Evolutionary conservation across 2,329 filamentous ascomycete genomes (phyloP), one percentile per base, ranked within the genome.

Genomic region (Monosporascus cannonballus): DNA sequence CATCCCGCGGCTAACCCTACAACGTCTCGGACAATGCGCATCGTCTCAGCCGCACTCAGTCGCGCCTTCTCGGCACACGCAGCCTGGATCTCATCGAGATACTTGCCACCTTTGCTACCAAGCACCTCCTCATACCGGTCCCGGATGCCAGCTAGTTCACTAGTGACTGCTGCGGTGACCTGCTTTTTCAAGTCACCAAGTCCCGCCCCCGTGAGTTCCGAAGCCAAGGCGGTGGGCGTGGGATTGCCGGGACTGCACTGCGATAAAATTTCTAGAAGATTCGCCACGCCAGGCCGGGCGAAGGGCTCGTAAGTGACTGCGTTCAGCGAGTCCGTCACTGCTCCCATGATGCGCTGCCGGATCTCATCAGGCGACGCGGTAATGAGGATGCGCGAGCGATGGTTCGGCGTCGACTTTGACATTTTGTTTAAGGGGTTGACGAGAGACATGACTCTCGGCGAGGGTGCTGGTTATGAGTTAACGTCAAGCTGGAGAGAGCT

Each of bases 401-500:
- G 76, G 59, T 88, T 82, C 0, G 77, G 66, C 62, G 90, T 80
- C 1, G 91, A 96, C 71, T 99, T 99, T 52, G 91, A 96, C 94
- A 99, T 99, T 68, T 99, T 99, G 50, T 81, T 76, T 0, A 69
- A 73, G 0, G 94, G 93, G 11, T 89, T 76, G 49, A 81, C 84
- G 22, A 99, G 81, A 18, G 91, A 96, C 92, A 96, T 97, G 56
- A 99, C 80, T 56, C 93, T 84, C 62, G 87, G 89, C 2, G 88
- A 83, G 4, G 89, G 85, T n/a, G 86, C 86, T 90, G 17, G 18
- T 6, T 9, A 14, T 14, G 42, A n/a, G 65, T 49, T 50, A 39
- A 14, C 30, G 14, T 34, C 9, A 34, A 34, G 30, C 30, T 11
- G 30, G 30, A 34, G 30, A 34, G 30, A 5, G 30, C 30, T 34